Base-by-base conservation (phyloP, 2,329 filamentous ascomycete species). In the Escovopsis sp. region DNA sequence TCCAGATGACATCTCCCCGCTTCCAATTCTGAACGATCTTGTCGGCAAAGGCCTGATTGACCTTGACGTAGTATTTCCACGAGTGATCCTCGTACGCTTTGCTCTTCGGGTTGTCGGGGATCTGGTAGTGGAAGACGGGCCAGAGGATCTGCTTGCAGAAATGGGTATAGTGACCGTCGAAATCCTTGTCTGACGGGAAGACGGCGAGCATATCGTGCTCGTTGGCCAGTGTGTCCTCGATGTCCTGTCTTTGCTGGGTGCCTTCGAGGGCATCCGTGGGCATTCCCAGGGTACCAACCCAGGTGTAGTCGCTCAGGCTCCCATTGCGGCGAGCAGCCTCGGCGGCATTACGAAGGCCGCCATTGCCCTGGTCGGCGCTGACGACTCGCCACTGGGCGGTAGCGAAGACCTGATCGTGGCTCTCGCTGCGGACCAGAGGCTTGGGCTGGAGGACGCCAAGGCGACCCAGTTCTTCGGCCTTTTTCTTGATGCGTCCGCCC, bases 61-160 rank as follows among this genome's bases (percentile, higher is more conserved):
- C 74, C 42, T 85, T 85, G 57, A 87, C 82, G 55, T 96, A 96
- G 66, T 85, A 94, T 51, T 87, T 75, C 86, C 88, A 96, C 0
- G 88, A 95, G 62, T 96, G 88, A 53, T 96, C 89, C 60, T 94
- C 83, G 59, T 94, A 96, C 0, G 89, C 89, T 61, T 96, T 96
- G 75, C 87, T 95, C 70, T 94, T 94, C 26, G 89, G 89, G 57
- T 94, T 93, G 58, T 96, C 91, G 0, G 89, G 91, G 46, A 96
- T 94, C 62, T 95, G 88, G 60, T 96, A 96, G 63, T 96, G 88
- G 62, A 96, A 94, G 46, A 95, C 88, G 1, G 89, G 89, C 89
- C 89, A 96, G 6, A 96, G 70, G 43, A 96, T 94, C 56, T 89
- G 86, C 67, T 96, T 96, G 78, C 88, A 95, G 59, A 91, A 96